These are phyloP conservation scores for Choiromyces venosus DNA, from an alignment of 495 filamentous ascomycete genomes.

Conservation along the genomic window DNA sequence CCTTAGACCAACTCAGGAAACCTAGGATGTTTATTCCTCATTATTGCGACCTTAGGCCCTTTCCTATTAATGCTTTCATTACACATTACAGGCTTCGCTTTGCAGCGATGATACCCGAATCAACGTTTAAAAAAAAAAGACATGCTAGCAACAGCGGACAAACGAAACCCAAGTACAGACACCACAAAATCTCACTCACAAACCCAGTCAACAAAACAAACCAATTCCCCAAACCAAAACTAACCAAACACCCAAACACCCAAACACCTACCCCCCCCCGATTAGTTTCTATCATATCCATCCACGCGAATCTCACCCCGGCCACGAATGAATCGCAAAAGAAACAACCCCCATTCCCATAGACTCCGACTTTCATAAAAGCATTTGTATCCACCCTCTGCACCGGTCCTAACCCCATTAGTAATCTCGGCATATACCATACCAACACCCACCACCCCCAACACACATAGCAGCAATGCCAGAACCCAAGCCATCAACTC, in stretches of 20 bases:
- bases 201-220: neutral
- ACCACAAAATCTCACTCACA: neutral
- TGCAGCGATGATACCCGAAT: too few relatives aligned
- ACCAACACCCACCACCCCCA: neutral
- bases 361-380: neutral
- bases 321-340: neutral
- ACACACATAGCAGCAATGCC: neutral
- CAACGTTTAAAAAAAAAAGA: neutral
- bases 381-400: neutral
- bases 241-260: neutral
- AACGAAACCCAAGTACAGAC: neutral
- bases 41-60: neutral
- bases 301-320: neutral
- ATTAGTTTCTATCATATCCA: neutral
- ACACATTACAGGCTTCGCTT: neutral
- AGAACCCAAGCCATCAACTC: neutral
- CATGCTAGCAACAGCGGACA: neutral
- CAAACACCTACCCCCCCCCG: neutral
- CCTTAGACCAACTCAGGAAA: neutral
- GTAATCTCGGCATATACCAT: neutral
- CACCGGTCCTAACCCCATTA: neutral
- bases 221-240: slow-evolving; percentile 9
- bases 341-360: neutral
- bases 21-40: neutral
- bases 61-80: neutral